Evolutionary conservation across 176 grass and related monocot genomes (phyloP).

Genomic region (Guadua angustifolia): DNA sequence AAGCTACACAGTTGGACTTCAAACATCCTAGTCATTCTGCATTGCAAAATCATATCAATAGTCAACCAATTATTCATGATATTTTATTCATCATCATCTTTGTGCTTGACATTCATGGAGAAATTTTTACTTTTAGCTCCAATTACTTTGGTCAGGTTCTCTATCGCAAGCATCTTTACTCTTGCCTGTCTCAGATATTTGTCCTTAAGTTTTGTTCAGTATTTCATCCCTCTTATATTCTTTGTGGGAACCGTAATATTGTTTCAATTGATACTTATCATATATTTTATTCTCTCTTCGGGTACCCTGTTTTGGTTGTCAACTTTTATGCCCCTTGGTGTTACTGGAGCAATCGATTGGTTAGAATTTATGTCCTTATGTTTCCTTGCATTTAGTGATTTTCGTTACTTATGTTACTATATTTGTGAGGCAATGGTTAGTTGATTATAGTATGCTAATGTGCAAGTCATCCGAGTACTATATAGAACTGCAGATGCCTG

Average conservation of each 20-base stretch:
- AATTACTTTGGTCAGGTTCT: neutral
- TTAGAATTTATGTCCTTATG: conserved; percentile 48
- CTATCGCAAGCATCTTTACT: conserved; percentile 31
- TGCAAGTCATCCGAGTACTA: conserved; percentile 12
- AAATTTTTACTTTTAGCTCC: conserved; percentile 5
- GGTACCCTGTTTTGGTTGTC: conserved; percentile 86
- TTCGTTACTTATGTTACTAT: neutral
- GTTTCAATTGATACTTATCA: conserved; percentile 16
- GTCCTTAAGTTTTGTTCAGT: neutral
- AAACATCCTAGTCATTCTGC: conserved; percentile 23
- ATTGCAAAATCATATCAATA: neutral
- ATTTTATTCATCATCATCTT: neutral
- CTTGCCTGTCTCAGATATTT: conserved; percentile 17
- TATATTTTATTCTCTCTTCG: conserved; percentile 39
- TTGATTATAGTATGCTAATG: conserved; percentile 7
- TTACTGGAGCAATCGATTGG: conserved; percentile 96
- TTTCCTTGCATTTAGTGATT: conserved; percentile 22
- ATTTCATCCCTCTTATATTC: conserved; percentile 19
- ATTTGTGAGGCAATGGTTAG: conserved; percentile 19
- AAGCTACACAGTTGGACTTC: neutral
- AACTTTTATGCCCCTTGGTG: conserved; percentile 99
- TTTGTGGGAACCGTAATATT: conserved; percentile 1
- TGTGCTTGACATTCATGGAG: conserved; percentile 26
- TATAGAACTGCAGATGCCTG: no score
- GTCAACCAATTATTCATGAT: neutral